Conservation (phyloP, 73 alveolate species). For the Stentor roeselii region DNA sequence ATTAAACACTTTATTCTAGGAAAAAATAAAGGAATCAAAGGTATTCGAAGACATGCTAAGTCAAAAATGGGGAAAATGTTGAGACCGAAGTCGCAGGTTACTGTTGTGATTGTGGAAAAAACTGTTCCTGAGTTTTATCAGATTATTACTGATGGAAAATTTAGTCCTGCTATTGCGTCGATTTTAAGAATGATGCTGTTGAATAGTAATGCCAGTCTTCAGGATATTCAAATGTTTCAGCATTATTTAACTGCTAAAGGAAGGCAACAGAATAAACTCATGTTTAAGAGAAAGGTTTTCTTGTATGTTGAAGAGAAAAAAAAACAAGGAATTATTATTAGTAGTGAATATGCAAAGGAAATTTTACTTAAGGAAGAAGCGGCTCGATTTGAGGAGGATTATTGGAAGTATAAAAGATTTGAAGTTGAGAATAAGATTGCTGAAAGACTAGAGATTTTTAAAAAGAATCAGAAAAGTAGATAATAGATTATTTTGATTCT, state of each 20-base stretch:
- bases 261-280: not conserved
- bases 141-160: not conserved
- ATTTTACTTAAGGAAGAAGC: not conserved
- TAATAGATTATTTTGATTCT: not conserved
- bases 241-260: constrained; percentile 2
- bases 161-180: not conserved
- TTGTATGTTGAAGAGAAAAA: not conserved
- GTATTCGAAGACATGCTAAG: not conserved
- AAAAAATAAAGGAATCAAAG: not conserved
- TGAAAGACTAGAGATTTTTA: not conserved
- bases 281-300: not conserved
- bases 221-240: not conserved
- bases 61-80: not conserved
- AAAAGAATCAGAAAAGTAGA: not conserved
- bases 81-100: not conserved
- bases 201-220: not conserved
- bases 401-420: not conserved
- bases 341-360: not conserved
- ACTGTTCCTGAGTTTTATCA: not conserved
- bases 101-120: not conserved
- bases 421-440: not conserved
- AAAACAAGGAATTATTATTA: not conserved
- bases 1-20: not conserved
- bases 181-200: not conserved
- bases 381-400: not conserved